Evolutionary conservation across 345 rosid genomes (phyloP), one percentile per base, ranked within the genome.

Genomic region (Syzygium aromaticum): DNA sequence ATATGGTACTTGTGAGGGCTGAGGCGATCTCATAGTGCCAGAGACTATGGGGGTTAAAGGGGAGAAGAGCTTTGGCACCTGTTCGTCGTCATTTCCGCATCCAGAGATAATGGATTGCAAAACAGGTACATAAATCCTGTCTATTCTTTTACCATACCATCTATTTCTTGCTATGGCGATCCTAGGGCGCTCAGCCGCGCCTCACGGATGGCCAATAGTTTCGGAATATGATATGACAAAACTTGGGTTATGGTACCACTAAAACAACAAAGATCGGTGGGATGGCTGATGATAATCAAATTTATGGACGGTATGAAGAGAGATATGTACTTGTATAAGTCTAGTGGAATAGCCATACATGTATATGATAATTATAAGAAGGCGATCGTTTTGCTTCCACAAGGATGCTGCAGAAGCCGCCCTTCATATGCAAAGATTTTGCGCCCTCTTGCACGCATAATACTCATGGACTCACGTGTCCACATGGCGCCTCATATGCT

Each of bases 401-500:
- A 10, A 73, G 49, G 49, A 38, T 73, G 49, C 27, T 38, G 82
- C 46, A 73, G 27, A 73, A 38, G 82, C 82, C 73, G 46, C 46
- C 63, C 46, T 8, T 73, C 82, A 73, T 38, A 49, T 73, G 82
- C 82, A 19, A 12, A 73, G 23, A 73, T 73, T 73, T 73, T 17
- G 8, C 19, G 82, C 27, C 82, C 25, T 38, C 82, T 73, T 38
- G 46, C 49, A 4, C 82, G 49, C 82, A 73, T 73, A 38, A 73
- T 73, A 1, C 49, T 38, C 49, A 38, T 54, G 54, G 86, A 80
- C 43, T 51, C 59, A 63, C 90, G 33, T 85, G 84, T 78, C 67
- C 89, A 87, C 90, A 83, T 87, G 91, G 43, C 33, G 40, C 85
- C 91, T 85, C 89, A 51, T 9, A 53, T 85, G 56, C 46, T 54